Base-by-base conservation (phyloP, 2,329 filamentous ascomycete species). In the Alternaria triticimaculans region DNA sequence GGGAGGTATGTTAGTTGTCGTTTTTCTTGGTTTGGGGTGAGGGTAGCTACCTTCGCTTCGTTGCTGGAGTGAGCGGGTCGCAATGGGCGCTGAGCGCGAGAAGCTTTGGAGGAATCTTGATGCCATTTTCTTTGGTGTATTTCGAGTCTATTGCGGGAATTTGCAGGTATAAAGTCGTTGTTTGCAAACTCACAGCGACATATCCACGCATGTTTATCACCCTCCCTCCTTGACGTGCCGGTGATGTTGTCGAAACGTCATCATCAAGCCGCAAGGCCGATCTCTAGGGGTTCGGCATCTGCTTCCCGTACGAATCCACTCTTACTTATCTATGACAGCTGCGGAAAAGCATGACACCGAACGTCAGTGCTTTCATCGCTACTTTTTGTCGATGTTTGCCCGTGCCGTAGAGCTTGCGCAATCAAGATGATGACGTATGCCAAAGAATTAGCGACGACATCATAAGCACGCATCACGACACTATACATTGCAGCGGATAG, bases 181-280 rank as follows among this genome's bases (percentile, higher is more conserved):
- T n/a, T n/a, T 37, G 5, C 3, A 23, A 5, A 23, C 2, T 41
- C n/a, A 7, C 5, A 15, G 12, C 11, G 12, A 28, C 15, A 55
- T 37, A 18, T 30, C 12, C 9, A 10, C 25, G 48, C 18, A 25
- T 41, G 28, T 51, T n/a, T 11, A 14, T 51, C 56, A 4, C 6
- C 3, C 12, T 4, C 33, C 26, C 11, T 14, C 15, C 21, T 62
- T 62, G 55, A 62, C 55, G 41, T 54, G 55, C 48, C 48, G 28
- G 25, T 62, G 59, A 62, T 62, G 60, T 48, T 41, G 15, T 3
- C 14, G 10, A 21, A 62, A 58, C 60, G 55, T 62, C 60, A 62
- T 59, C 55, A 54, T 58, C 25, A 58, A 41, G 51, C 54, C 26
- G 14, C 9, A 46, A 10, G 26, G 46, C 26, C 54, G 46, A 62